phyloP scores from a whole-genome alignment of 2,329 filamentous ascomycete genomes.

The Talaromyces verruculosus region DNA sequence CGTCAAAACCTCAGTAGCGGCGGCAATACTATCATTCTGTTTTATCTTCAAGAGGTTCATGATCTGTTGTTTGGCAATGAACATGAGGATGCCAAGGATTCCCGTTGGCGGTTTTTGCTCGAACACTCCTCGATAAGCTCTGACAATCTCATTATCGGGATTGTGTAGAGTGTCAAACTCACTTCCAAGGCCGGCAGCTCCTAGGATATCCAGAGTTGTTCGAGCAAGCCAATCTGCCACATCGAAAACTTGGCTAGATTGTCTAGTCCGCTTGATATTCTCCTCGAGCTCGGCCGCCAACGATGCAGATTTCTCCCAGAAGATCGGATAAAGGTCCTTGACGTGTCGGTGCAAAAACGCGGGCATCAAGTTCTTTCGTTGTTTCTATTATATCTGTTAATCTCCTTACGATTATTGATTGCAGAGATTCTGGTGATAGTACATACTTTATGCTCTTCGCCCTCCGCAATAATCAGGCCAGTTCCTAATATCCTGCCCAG shows the following conservation, averaged over 20 bases:
- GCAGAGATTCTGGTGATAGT: not conserved
- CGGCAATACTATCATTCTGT: slow-evolving; percentile 6
- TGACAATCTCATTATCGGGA: slow-evolving; percentile 56
- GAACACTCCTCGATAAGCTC: slow-evolving; percentile 11
- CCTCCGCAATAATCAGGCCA: slow-evolving; percentile 66
- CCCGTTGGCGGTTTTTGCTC: slow-evolving; percentile 14
- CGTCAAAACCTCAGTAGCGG: slow-evolving; percentile 7
- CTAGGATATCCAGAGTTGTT: slow-evolving; percentile 46
- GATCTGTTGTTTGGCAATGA: slow-evolving; percentile 1
- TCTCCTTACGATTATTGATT: no score
- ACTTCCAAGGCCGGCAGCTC: slow-evolving; percentile 62
- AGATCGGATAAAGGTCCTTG: slow-evolving; percentile 73
- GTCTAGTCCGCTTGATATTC: slow-evolving; percentile 1
- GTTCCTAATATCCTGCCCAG: slow-evolving; percentile 28
- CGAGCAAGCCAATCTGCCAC: slow-evolving; percentile 65
- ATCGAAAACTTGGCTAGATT: slow-evolving; percentile 15
- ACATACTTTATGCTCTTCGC: slow-evolving; percentile 72
- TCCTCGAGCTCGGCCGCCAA: slow-evolving; percentile 43
- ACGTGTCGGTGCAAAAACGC: slow-evolving; percentile 75
- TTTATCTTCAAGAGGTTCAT: not conserved
- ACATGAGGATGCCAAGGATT: not conserved
- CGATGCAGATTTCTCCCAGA: slow-evolving; percentile 71
- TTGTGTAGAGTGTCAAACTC: slow-evolving; percentile 64
- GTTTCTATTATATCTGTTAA: slow-evolving; percentile 29
- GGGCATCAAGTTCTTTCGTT: slow-evolving; percentile 70